Evolutionary conservation across 1,284 basidiomycete species (phyloP).

Genomic region (Cerioporus squamosus): DNA sequence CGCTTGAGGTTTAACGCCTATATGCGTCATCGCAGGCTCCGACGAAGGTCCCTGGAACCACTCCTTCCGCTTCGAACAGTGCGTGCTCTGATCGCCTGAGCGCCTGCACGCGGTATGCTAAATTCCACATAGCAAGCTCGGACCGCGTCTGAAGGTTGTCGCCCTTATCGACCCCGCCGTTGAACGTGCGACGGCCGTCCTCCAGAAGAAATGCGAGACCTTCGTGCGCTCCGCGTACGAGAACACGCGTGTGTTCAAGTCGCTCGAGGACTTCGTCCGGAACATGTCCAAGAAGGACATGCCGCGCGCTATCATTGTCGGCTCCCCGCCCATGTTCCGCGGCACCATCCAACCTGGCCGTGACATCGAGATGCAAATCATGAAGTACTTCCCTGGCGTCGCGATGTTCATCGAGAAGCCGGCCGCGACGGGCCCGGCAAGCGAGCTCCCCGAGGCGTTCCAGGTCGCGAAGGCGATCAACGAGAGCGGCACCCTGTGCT

Average conservation of each 20-base stretch:
- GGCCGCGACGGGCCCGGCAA: conserved; percentile 81
- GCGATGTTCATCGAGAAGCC: conserved; percentile 98
- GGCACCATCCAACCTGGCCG: conserved; percentile 79
- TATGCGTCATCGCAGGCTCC: conserved; percentile 54
- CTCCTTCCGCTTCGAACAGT: conserved; percentile 94
- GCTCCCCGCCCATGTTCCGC: conserved; percentile 93
- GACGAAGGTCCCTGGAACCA: conserved; percentile 93
- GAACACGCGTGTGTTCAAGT: conserved; percentile 88
- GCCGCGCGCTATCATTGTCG: conserved; percentile 85
- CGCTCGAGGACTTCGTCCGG: conserved; percentile 86
- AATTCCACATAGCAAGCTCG: conserved; percentile 78
- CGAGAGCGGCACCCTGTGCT: conserved; percentile 79
- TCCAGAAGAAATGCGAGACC: conserved; percentile 90
- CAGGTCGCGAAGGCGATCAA: conserved; percentile 70
- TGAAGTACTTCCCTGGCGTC: conserved; percentile 88
- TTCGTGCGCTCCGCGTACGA: conserved; percentile 95
- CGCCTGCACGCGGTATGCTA: conserved; percentile 15
- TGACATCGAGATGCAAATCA: conserved; percentile 90
- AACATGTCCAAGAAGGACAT: conserved; percentile 64
- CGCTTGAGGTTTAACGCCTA: neutral
- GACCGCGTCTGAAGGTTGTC: conserved; percentile 93
- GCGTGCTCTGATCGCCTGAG: conserved; percentile 29
- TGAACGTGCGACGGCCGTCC: conserved; percentile 80
- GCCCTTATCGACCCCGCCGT: conserved; percentile 92
- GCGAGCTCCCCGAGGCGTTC: conserved; percentile 72